Conservation (phyloP, 2,329 filamentous ascomycete species). For the Botrytis sinoallii region DNA sequence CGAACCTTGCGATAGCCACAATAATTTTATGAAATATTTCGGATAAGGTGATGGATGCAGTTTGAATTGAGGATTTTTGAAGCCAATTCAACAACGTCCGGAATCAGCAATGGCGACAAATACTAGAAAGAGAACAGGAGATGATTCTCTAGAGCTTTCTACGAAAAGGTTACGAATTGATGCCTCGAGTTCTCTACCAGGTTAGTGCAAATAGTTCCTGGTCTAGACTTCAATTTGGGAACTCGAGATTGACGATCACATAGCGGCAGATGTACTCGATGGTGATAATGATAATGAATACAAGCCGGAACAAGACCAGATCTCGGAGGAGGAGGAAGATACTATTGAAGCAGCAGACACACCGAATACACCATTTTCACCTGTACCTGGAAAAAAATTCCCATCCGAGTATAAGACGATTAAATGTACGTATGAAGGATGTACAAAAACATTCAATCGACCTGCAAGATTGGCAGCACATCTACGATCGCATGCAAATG, state of each 20-base stretch:
- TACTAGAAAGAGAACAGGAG: conserved; percentile 29
- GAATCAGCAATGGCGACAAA: conserved; percentile 28
- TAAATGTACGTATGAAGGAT: conserved; percentile 69
- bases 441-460: conserved; percentile 82
- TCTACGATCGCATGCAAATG: conserved; percentile 79
- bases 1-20: conserved; percentile 16
- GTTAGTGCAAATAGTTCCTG: conserved; percentile 17
- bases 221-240: conserved; percentile 19
- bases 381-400: conserved; percentile 48
- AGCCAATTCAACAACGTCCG: conserved; percentile 3
- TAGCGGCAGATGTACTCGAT: conserved; percentile 41
- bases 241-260: conserved; percentile 14
- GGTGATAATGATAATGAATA: conserved; percentile 38
- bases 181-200: conserved; percentile 15
- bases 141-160: conserved; percentile 22
- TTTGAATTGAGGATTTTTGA: not conserved
- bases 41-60: conserved; percentile 8
- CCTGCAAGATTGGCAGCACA: conserved; percentile 78
- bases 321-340: conserved; percentile 38
- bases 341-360: conserved; percentile 41
- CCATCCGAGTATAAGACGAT: conserved; percentile 75
- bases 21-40: conserved; percentile 22
- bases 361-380: conserved; percentile 50
- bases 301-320: conserved; percentile 36
- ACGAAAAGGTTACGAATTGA: conserved; percentile 30